Percentiles rank a stretch among this genome's conserved stretches.
These are phyloP conservation scores for Sideroxylon spinosum DNA, from an alignment of 179 eudicot genomes.

Conservation along the genomic window DNA sequence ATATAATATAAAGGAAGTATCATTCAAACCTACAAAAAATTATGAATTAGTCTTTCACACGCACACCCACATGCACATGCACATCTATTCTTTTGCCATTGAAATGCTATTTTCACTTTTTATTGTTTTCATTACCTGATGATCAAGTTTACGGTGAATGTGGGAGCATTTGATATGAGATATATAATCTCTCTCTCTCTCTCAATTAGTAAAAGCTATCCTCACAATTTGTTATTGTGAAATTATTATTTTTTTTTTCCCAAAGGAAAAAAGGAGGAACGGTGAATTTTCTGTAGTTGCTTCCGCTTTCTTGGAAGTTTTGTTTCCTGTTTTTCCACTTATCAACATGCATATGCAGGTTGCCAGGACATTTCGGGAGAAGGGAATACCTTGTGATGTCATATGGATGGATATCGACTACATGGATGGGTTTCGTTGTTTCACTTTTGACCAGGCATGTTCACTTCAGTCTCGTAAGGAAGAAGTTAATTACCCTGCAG, in stretches of 20 bases:
- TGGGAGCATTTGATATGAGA: not conserved
- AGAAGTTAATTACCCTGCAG: not conserved
- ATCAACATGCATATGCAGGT: constrained; percentile 44
- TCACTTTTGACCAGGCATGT: constrained; percentile 83
- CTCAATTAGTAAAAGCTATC: not conserved
- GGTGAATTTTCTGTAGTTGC: not conserved
- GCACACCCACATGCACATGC: no score
- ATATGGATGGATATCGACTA: constrained; percentile 99
- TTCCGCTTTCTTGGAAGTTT: not conserved
- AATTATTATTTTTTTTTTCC: not conserved
- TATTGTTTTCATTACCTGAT: not conserved
- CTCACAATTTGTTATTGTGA: not conserved
- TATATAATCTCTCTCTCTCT: no score
- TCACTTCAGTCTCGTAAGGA: not conserved
- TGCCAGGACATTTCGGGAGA: constrained; percentile 78
- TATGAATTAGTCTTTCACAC: no score
- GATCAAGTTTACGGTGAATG: not conserved
- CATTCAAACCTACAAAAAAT: no score
- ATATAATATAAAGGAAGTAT: no score
- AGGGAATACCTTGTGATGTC: constrained; percentile 94
- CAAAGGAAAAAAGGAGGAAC: not conserved
- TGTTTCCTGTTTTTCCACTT: constrained; percentile 2
- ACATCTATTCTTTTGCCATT: not conserved
- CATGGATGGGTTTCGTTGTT: constrained; percentile 98
- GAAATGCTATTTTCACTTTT: not conserved